A percentile compares a stretch with the other conserved stretches of the same genome.
These are phyloP conservation scores for Apiotrichum domesticum DNA, from an alignment of 1,284 basidiomycete genomes.

Conservation along the genomic window DNA sequence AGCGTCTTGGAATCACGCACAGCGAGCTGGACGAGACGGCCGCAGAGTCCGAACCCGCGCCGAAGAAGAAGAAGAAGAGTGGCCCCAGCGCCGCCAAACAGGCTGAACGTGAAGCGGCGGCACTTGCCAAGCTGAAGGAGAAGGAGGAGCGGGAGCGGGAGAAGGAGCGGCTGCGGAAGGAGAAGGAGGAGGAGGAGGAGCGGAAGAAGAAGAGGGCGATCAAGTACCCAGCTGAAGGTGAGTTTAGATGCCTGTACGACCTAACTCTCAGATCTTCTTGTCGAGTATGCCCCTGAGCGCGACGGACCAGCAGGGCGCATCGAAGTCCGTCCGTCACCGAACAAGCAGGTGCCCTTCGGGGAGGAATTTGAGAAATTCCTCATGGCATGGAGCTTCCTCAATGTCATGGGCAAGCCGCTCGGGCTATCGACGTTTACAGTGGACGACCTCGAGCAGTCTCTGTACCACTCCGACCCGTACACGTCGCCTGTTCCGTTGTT, in stretches of 20 bases:
- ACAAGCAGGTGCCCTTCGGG: constrained; percentile 65
- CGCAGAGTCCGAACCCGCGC: constrained; percentile 48
- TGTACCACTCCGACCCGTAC: constrained; percentile 68
- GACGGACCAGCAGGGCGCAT: constrained; percentile 29
- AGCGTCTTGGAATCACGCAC: constrained; percentile 51
- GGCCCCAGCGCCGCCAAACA: constrained; percentile 3
- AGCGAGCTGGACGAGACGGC: constrained; percentile 60
- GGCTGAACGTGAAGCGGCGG: constrained; percentile 19
- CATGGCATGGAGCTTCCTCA: constrained; percentile 85
- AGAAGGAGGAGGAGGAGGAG: constrained; percentile 53
- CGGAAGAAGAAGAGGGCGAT: constrained; percentile 78
- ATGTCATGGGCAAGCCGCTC: constrained; percentile 86
- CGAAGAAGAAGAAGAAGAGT: constrained; percentile 67
- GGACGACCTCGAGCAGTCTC: constrained; percentile 85
- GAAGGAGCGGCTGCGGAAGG: constrained; percentile 41
- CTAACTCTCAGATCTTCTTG: constrained; percentile 63
- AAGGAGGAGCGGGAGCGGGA: constrained; percentile 49
- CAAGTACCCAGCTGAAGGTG: constrained; percentile 59
- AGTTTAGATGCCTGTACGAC: constrained; percentile 16
- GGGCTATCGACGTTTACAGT: constrained; percentile 84
- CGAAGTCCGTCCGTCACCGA: constrained; percentile 60
- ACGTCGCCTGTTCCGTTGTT: constrained; percentile 65
- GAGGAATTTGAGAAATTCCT: constrained; percentile 77
- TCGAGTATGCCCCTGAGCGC: constrained; percentile 69
- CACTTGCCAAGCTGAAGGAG: constrained; percentile 5